Base-by-base conservation (phyloP, 78 protist genomes). In the Dictyostelium purpureum region DNA sequence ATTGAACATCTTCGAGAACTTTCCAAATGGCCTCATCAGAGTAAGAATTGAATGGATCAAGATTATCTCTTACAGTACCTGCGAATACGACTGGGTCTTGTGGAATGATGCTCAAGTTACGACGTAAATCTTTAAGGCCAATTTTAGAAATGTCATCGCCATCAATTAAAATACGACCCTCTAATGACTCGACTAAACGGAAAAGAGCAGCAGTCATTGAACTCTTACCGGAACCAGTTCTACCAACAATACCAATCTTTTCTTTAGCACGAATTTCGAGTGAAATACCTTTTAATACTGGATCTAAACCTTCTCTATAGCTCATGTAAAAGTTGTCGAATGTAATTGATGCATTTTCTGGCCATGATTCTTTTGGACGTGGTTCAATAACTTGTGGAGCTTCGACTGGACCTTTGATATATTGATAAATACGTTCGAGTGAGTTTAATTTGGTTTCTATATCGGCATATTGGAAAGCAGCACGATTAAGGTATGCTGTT, bases 141-240 rank as follows among this genome's bases (percentile, higher is more conserved):
- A 97, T 9, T 54, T 85, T 5, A 33, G 66, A 0, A 2, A 56
- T 80, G 61, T 81, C 67, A 6, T 89, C 77, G 52, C 95, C 97
- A 65, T 95, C 99, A 21, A 98, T 93, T 33, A 40, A 45, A 11
- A 97, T 87, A 10, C 45, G 0, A 40, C 99, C 99, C 14, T 63
- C 79, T 2, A 11, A 35, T 1, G 88, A 51, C 52, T 97, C 98
- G 33, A 54, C 49, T 33, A 99, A 10, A 33, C 99, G 94, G 87
- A 97, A 94, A 54, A 98, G 89, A 9, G 96, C 97, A 0, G 89
- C 69, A 6, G 95, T 59, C 35, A 97, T 54, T 24, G 90, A 57
- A 24, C 97, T 77, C 96, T 97, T 98, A 52, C 99, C 99, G 2
- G 98, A 90, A 43, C 99, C 99, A 11, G 99, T 98, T 40, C 99